These are phyloP conservation scores for Aeschynomene evenia DNA, from an alignment of 306 rosid genomes.

Conservation along the genomic window DNA sequence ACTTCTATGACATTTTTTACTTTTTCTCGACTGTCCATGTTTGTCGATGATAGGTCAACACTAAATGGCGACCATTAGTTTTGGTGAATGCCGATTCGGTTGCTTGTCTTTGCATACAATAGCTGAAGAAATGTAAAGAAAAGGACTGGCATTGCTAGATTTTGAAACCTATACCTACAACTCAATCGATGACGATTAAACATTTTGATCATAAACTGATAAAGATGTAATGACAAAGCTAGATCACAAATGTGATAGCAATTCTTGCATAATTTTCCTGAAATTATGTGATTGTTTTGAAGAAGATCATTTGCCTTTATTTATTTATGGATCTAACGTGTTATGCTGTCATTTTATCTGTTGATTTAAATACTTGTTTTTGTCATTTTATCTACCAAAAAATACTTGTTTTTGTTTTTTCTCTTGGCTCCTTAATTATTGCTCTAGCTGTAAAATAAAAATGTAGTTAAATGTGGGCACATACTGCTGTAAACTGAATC, in stretches of 20 bases:
- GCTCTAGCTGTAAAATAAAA: constrained; percentile 2
- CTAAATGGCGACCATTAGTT: background rate
- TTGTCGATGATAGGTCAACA: constrained; percentile 1
- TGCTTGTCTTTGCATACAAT: constrained; percentile 11
- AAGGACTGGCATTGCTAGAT: background rate
- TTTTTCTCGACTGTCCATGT: background rate
- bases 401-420: background rate
- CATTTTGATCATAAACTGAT: constrained; percentile 16
- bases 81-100: constrained; percentile 28
- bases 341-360: background rate
- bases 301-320: background rate
- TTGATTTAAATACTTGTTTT: constrained; percentile 1
- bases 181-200: background rate
- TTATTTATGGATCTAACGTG: background rate
- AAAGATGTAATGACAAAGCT: constrained; percentile 22
- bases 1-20: constrained; percentile 6
- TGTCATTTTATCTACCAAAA: too few relatives aligned
- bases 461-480: constrained; percentile 1
- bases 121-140: background rate
- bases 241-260: constrained; percentile 12
- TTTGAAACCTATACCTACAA: constrained; percentile 7
- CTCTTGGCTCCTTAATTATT: constrained; percentile 2
- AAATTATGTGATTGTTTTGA: background rate
- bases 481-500: constrained; percentile 11
- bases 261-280: constrained; percentile 12